Conservation (phyloP, 2,329 filamentous ascomycete genomes). For the Xylariomycetidae sp. region DNA sequence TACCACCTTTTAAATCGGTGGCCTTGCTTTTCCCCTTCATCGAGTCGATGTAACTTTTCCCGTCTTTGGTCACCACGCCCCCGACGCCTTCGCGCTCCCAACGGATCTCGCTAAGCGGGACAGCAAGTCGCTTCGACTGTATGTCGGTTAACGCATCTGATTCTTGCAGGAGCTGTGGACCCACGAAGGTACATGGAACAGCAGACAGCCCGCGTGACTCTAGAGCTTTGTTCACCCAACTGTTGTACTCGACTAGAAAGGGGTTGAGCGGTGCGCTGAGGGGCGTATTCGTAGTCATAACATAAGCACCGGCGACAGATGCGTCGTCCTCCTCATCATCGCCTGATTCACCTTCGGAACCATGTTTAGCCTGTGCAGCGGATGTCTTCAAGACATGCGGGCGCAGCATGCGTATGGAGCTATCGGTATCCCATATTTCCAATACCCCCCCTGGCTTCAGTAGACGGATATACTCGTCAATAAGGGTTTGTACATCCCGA, state of each 20-base stretch:
- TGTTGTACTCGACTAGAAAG: conserved; percentile 78
- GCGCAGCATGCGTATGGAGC: conserved; percentile 75
- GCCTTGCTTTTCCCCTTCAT: conserved; percentile 43
- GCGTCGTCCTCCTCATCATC: conserved; percentile 61
- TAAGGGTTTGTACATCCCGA: conserved; percentile 48
- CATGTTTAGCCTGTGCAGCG: conserved; percentile 17
- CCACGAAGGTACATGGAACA: conserved; percentile 74
- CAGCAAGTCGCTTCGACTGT: conserved; percentile 73
- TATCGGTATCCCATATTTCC: conserved; percentile 88
- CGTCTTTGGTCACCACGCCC: conserved; percentile 56
- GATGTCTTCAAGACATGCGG: conserved; percentile 58
- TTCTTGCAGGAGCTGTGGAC: conserved; percentile 76
- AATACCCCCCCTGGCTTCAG: conserved; percentile 73
- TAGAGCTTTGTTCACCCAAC: conserved; percentile 73
- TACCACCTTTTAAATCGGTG: conserved; percentile 21
- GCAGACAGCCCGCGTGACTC: conserved; percentile 65
- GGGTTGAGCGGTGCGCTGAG: conserved; percentile 77
- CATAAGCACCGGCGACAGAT: conserved; percentile 71
- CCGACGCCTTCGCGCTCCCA: conserved; percentile 79
- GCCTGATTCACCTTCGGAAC: conserved; percentile 13
- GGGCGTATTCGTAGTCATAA: conserved; percentile 76
- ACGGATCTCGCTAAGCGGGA: conserved; percentile 76
- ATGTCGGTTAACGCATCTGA: conserved; percentile 65
- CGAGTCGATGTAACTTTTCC: conserved; percentile 55
- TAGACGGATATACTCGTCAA: conserved; percentile 73